Evolutionary conservation across 257 asterid species (phyloP).

Genomic region (Leonotis leonurus): DNA sequence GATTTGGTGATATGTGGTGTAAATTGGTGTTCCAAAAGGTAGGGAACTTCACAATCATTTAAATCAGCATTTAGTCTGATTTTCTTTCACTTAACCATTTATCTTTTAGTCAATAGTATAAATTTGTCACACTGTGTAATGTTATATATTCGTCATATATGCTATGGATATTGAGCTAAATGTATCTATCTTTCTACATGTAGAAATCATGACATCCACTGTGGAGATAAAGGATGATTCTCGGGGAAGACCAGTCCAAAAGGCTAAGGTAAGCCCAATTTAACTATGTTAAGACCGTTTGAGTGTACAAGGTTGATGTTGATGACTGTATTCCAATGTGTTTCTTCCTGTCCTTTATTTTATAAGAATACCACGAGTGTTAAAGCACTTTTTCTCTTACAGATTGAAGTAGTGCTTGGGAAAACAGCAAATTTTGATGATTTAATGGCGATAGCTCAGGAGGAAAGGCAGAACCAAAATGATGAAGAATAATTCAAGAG

Average conservation of each 20-base stretch:
- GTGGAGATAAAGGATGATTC: conserved; percentile 81
- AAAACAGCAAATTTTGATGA: conserved; percentile 68
- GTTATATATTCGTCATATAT: background rate
- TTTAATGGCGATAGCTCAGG: conserved; percentile 55
- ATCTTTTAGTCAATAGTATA: background rate
- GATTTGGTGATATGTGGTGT: background rate
- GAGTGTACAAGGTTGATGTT: background rate
- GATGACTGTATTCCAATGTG: background rate
- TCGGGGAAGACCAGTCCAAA: conserved; percentile 68
- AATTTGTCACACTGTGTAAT: background rate
- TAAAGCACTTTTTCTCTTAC: conserved; percentile 1
- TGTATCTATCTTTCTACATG: conserved; percentile 19
- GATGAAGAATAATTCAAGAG: conserved; percentile 35
- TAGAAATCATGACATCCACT: conserved; percentile 75
- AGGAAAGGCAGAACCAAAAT: conserved; percentile 35
- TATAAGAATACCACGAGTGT: background rate
- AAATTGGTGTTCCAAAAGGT: background rate
- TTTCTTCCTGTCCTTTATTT: background rate
- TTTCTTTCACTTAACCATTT: background rate
- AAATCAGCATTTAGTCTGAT: background rate
- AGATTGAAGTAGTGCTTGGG: conserved; percentile 68
- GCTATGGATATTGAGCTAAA: conserved; percentile 7
- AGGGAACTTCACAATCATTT: background rate
- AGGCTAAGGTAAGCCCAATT: conserved; percentile 57
- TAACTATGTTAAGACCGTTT: background rate